Evolutionary conservation across 108 stramenopile species (phyloP).

Genomic region (Skeletonema marinoi): DNA sequence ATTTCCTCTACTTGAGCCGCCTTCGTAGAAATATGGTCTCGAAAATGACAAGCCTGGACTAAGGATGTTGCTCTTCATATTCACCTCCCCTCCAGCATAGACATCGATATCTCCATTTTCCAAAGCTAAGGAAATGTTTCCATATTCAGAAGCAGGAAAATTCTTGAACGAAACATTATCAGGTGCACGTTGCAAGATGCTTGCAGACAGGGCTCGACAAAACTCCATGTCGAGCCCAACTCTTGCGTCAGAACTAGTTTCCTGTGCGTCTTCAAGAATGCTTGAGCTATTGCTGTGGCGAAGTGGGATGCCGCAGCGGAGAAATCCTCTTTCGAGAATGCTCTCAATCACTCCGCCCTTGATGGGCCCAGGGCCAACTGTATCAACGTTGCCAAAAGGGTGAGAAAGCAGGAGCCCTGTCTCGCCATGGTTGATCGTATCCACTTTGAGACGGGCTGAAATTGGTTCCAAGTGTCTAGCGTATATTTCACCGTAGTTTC

Average conservation of each 20-base stretch:
- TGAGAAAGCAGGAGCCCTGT: slow-evolving; percentile 34
- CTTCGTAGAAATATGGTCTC: too few species aligned
- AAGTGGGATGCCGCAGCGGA: slow-evolving; percentile 43
- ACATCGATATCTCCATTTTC: slow-evolving; percentile 3
- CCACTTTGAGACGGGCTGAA: slow-evolving; percentile 15
- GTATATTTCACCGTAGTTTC: slow-evolving; percentile 20
- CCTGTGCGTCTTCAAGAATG: too few species aligned
- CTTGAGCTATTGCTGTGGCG: neutral
- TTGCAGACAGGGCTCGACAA: slow-evolving; percentile 42
- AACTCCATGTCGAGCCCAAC: slow-evolving; percentile 51
- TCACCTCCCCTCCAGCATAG: neutral
- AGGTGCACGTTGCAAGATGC: slow-evolving; percentile 28
- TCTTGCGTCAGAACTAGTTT: too few species aligned
- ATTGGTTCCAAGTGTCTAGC: slow-evolving; percentile 27
- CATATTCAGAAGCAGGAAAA: too few species aligned
- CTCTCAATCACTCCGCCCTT: slow-evolving; percentile 4
- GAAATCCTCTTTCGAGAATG: slow-evolving; percentile 29
- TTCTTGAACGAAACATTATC: slow-evolving; percentile 10
- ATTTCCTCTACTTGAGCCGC: too few species aligned
- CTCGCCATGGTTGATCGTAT: slow-evolving; percentile 42
- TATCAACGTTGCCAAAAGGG: slow-evolving; percentile 32
- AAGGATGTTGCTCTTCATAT: too few species aligned
- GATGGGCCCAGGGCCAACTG: neutral
- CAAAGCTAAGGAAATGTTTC: too few species aligned
- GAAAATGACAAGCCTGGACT: too few species aligned